Base-by-base conservation (phyloP, 2,329 filamentous ascomycete genomes). In the Amesomyces nigricolor region DNA sequence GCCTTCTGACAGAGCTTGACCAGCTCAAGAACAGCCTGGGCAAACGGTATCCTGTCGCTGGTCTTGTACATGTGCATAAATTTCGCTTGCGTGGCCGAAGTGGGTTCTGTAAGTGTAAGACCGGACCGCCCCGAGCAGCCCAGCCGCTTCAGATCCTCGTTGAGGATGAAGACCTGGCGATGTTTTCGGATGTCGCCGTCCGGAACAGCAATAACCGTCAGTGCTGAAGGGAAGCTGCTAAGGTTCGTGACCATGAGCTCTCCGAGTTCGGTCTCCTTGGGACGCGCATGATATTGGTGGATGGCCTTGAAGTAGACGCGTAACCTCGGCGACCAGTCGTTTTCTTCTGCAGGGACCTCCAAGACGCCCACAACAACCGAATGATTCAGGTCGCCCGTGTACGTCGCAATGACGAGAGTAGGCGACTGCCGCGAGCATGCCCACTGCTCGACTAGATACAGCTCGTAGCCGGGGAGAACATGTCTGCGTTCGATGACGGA, bases 381-480 rank as follows among this genome's bases (percentile, higher is more conserved):
- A 69, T 96, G 88, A 35, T 83, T 84, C 35, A 83, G 78, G 64
- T 96, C 91, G 53, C 92, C 94, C 0, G 92, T 97, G 67, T 94
- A 96, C 3, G 91, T 96, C 42, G 88, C 88, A 61, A 97, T 95
- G 48, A 95, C 82, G 61, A 95, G 88, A 14, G 92, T 96, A 0
- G 92, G 92, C 59, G 95, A 90, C 54, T 85, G 81, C 51, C 94
- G 84, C 11, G 92, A 96, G 71, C 91, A 96, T 5, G 90, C 90
- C 94, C 94, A 99, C 77, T 99, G 94, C 70, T 97, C 94, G 61
- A 97, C 90, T 14, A 97, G 74, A 71, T 97, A 97, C 59, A 92
- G 78, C 70, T 97, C 91, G 72, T 96, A 97, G 62, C 92, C 92
- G 58, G 81, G 75, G 5, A 99, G 78, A 48, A 80, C 75, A 48